phyloP scores from a whole-genome alignment of 1,284 basidiomycete genomes.

The Fomes fomentarius region DNA sequence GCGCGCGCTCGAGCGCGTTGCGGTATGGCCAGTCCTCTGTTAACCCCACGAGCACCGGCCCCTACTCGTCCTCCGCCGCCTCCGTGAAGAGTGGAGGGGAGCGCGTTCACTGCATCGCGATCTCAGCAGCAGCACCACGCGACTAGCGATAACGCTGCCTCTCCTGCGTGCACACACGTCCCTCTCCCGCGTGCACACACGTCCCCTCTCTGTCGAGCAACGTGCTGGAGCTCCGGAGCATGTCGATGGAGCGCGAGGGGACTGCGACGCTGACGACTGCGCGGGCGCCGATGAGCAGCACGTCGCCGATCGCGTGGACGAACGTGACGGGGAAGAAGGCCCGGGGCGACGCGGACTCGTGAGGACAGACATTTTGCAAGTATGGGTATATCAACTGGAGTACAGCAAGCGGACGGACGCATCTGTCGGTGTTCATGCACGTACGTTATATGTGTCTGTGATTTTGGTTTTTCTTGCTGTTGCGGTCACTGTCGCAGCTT shows the following conservation, averaged over 20 bases:
- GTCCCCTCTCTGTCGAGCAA: neutral
- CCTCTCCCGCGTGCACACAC: neutral
- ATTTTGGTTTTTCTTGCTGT: too few relatives aligned
- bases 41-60: constrained; percentile 5
- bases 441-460: too few relatives aligned
- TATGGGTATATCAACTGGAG: too few relatives aligned
- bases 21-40: constrained; percentile 26
- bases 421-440: too few relatives aligned
- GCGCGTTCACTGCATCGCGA: constrained; percentile 18
- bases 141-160: constrained; percentile 5
- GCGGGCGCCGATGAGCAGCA: constrained; percentile 16
- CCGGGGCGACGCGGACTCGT: constrained; percentile 30
- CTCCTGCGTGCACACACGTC: too few relatives aligned
- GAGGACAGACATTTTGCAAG: constrained; percentile 31
- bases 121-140: neutral
- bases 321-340: constrained; percentile 14
- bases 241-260: constrained; percentile 4
- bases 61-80: neutral
- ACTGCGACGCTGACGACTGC: constrained; percentile 9
- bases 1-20: constrained; percentile 27
- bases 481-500: too few relatives aligned
- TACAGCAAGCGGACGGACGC: too few relatives aligned
- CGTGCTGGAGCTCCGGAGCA: constrained; percentile 8
- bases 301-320: constrained; percentile 24
- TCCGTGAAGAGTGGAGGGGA: constrained; percentile 28